Evolutionary conservation across 2,329 filamentous ascomycete species (phyloP).

Genomic region (Xylaria sp.): DNA sequence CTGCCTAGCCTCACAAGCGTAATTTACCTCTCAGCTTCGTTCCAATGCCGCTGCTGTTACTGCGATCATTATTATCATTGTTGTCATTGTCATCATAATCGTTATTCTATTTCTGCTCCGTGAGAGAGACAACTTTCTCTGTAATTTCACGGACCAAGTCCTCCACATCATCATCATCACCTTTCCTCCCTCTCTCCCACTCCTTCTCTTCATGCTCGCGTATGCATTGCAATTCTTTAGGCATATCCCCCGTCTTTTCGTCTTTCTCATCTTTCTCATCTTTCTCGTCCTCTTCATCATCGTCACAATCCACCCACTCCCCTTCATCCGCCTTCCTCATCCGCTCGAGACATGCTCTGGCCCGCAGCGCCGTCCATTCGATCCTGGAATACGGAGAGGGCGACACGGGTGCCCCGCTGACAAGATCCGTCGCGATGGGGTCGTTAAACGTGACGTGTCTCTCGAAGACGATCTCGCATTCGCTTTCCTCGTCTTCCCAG

Average conservation of each 20-base stretch:
- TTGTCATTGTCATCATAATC: not conserved
- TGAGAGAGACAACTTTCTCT: not conserved
- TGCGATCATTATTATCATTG: too few relatives aligned
- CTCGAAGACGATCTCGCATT: constrained; percentile 33
- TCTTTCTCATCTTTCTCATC: not conserved
- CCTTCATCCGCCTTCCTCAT: not conserved
- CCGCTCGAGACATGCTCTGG: constrained; percentile 22
- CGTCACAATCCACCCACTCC: not conserved
- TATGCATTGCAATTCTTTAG: not conserved
- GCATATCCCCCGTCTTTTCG: not conserved
- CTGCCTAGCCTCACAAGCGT: too few relatives aligned
- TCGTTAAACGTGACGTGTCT: constrained; percentile 33
- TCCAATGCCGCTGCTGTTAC: too few relatives aligned
- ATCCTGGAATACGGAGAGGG: constrained; percentile 23
- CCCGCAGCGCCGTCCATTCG: constrained; percentile 30
- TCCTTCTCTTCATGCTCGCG: not conserved
- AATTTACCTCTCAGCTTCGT: too few relatives aligned
- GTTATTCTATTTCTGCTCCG: not conserved
- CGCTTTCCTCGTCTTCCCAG: constrained; percentile 26
- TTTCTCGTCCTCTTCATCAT: not conserved
- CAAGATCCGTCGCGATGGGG: constrained; percentile 33
- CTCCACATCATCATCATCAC: not conserved
- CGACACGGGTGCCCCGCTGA: constrained; percentile 17
- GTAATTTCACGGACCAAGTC: not conserved
- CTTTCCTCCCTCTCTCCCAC: too few relatives aligned